Evolutionary conservation across 352 stramenopile species (phyloP), one percentile per base, ranked within the genome.

Genomic region (Phytophthora capsici): DNA sequence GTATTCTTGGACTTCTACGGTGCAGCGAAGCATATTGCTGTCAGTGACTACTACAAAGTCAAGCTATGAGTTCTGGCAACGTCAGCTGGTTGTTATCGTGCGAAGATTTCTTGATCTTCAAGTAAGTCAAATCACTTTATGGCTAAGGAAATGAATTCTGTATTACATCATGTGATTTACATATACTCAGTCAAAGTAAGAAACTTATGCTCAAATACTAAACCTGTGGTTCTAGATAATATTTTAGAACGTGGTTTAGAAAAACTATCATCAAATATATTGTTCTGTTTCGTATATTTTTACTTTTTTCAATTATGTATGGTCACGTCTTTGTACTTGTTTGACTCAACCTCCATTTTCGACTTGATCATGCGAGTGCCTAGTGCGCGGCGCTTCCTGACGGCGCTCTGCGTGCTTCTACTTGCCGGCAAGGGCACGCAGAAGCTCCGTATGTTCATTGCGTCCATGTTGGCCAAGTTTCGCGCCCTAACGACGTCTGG

Each of bases 1-100:
- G 49, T 90, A 45, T 75, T 93, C 22, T 55, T 93, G 46, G 82
- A 93, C 63, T 90, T 82, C 53, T 93, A 93, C 55, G 84, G 84
- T 23, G 65, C 71, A 54, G 69, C 82, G 30, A 86, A 91, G 73
- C 72, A 81, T 41, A 80, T 93, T 36, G 54, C 56, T 6, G 46
- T 83, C 16, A 64, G 63, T 19, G 76, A 90, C 17, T 91, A 93
- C 67, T 92, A 90, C 66, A 57, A 65, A 44, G 56, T 86, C 30
- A 72, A 82, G 47, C 67, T 90, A 20, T 75, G 36, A 41, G 36
- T 8, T 10, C 8, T 19, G 16, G 34, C 13, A 40, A 17, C 34
- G 34, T 17, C 34, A 20, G 36, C 28, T 34, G 28, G 8, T 1
- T 34, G 28, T 34, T 34, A 14, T 34, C 28, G 9, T 28, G 25